phyloP scores from a whole-genome alignment of 1,139 yeast species.

The Meyerozyma guilliermondii region DNA sequence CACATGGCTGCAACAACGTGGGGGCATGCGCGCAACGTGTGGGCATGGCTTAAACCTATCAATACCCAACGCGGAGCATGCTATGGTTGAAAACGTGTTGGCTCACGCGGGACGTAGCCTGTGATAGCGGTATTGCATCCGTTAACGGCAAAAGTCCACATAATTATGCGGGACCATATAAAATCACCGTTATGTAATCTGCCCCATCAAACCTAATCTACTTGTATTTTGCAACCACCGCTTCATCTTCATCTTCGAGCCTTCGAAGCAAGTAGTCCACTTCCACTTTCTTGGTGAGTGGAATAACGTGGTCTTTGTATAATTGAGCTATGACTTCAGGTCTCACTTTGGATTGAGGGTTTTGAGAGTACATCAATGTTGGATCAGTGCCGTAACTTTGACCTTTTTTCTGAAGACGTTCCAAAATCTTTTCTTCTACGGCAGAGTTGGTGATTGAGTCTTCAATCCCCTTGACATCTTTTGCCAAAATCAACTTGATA shows the following conservation, averaged over 20 bases:
- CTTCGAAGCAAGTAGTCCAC: conserved; percentile 84
- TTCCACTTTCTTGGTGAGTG: conserved; percentile 91
- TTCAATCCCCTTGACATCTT: conserved; percentile 71
- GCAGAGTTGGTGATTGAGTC: conserved; percentile 78
- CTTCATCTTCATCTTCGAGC: conserved; percentile 52
- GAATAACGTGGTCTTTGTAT: conserved; percentile 85
- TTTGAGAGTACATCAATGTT: conserved; percentile 60
- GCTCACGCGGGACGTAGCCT: neutral
- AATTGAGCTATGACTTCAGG: conserved; percentile 78
- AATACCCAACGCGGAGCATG: neutral
- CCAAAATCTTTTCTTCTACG: conserved; percentile 80
- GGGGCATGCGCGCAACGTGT: neutral
- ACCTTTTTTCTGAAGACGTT: conserved; percentile 74
- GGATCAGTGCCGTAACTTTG: conserved; percentile 89
- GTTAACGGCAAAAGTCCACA: neutral
- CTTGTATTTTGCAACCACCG: conserved; percentile 4
- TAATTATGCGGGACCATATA: too few species aligned
- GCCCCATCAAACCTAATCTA: neutral
- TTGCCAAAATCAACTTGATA: conserved; percentile 56
- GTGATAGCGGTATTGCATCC: neutral
- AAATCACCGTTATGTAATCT: neutral
- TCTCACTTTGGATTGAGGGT: conserved; percentile 70
- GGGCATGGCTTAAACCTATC: neutral
- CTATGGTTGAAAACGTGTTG: neutral
- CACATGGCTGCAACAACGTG: conserved; percentile 3